Base-by-base conservation (phyloP, 306 rosid species). In the Hylodesmum podocarpum region DNA sequence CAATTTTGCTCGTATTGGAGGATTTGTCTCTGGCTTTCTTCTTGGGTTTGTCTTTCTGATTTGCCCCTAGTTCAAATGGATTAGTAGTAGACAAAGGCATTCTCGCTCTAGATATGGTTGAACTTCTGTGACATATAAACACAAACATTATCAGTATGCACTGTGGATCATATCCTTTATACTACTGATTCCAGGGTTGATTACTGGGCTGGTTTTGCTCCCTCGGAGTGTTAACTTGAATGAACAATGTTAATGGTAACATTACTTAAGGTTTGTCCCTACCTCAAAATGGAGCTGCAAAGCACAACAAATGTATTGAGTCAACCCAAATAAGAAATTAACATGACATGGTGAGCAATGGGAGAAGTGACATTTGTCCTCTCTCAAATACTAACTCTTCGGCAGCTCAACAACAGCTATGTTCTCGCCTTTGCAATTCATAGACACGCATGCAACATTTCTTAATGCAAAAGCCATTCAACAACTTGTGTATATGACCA, bases 1-100 rank as follows among this genome's bases (percentile, higher is more conserved):
- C 87, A 93, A 90, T 77, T 93, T 89, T 79, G 94, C 97, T 73
- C 97, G 90, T 77, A 86, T 90, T 51, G 97, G 97, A 66, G 97
- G 97, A 71, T 90, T 93, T 77, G 37, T 87, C 65, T 82, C 97
- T 53, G 98, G 97, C 57, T 91, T 93, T 88, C 90, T 93, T 80
- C 93, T 93, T 78, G 98, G 97, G 16, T 91, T 91, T 58, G 76
- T 93, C 75, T 70, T 88, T 68, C 66, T 93, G 79, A 83, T 91
- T 72, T 89, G 97, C 10, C 98, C 97, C 46, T 95, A 93, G 73
- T 93, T 80, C 77, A 74, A 87, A 72, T 93, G 93, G 91, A 68
- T 84, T 79, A 84, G 80, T n/a, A n/a, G n/a, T 58, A 58, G 40
- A 86, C 90, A 79, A 67, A 79, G 64, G 54, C 41, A 78, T 66